A percentile compares a stretch with the other conserved stretches of the same genome.
Evolutionary conservation across 257 asterid genomes (phyloP).

Genomic region (Solanum arcanum): DNA sequence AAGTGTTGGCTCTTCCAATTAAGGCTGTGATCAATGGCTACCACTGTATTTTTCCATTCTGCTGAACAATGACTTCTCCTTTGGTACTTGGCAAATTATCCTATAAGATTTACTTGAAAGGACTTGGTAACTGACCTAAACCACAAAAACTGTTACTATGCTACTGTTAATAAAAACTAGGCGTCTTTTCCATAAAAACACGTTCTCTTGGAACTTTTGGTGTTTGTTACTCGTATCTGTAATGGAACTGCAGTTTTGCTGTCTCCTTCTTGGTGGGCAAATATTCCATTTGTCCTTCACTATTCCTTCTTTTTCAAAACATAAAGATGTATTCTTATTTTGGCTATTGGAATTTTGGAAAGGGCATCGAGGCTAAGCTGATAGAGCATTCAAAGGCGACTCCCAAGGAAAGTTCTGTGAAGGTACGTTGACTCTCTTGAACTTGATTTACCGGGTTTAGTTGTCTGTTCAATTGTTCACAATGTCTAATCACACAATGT

Average conservation of each 20-base stretch:
- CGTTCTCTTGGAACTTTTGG: background rate
- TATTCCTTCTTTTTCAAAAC: background rate
- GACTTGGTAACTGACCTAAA: background rate
- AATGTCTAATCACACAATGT: background rate
- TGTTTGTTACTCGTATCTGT: background rate
- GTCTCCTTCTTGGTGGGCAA: background rate
- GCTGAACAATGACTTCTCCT: background rate
- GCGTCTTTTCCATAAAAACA: background rate
- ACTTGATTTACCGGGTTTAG: background rate
- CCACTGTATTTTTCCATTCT: background rate
- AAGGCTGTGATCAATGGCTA: background rate
- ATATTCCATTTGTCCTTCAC: background rate
- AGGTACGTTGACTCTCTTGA: constrained; percentile 18
- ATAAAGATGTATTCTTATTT: background rate
- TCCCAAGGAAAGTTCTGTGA: constrained; percentile 22
- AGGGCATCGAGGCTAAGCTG: constrained; percentile 54
- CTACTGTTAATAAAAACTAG: background rate
- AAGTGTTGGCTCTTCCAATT: background rate
- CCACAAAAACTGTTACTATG: background rate
- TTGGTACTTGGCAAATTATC: background rate
- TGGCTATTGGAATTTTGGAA: background rate
- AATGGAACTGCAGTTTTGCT: background rate
- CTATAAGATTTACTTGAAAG: background rate
- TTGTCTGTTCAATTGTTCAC: background rate
- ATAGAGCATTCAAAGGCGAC: constrained; percentile 30